phyloP scores from a whole-genome alignment of 345 rosid genomes.

The Hirschfeldia incana region DNA sequence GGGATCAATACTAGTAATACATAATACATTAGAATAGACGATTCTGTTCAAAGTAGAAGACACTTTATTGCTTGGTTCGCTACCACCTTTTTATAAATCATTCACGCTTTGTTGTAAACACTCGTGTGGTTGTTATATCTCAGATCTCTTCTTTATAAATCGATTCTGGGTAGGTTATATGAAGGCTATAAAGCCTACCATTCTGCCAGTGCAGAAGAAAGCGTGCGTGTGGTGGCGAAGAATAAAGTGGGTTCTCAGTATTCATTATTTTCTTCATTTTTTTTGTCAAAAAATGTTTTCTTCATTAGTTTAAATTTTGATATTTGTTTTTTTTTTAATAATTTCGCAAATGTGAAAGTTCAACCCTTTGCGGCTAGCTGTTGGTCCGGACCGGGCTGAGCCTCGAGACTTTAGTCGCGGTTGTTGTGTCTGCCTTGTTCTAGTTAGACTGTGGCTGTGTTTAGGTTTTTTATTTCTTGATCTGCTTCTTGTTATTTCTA shows the following conservation, averaged over 20 bases:
- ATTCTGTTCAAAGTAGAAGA: constrained; percentile 14
- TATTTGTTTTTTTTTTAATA: too few relatives aligned
- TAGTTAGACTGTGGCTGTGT: too few relatives aligned
- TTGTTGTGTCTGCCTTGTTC: too few relatives aligned
- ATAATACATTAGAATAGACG: not conserved
- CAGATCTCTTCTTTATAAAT: constrained; percentile 23
- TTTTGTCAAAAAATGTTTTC: too few relatives aligned
- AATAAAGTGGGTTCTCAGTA: constrained; percentile 4
- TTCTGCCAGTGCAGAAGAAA: not conserved
- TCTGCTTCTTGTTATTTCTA: too few relatives aligned
- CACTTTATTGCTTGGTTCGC: constrained; percentile 27
- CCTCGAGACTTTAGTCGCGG: not conserved
- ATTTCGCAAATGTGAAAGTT: not conserved
- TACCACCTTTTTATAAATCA: constrained; percentile 22
- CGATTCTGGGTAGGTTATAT: constrained; percentile 26
- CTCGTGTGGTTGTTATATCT: constrained; percentile 35
- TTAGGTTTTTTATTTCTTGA: too few relatives aligned
- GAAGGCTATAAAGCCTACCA: constrained; percentile 30
- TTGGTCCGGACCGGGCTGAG: too few relatives aligned
- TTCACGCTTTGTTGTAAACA: constrained; percentile 15
- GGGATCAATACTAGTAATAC: too few relatives aligned
- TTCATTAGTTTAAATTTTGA: too few relatives aligned
- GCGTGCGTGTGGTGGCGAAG: constrained; percentile 22
- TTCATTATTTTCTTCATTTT: constrained; percentile 9
- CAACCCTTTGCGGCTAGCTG: not conserved